Evolutionary conservation across 148 eudicot species (phyloP).

Genomic region (Vaccinium darrowii): DNA sequence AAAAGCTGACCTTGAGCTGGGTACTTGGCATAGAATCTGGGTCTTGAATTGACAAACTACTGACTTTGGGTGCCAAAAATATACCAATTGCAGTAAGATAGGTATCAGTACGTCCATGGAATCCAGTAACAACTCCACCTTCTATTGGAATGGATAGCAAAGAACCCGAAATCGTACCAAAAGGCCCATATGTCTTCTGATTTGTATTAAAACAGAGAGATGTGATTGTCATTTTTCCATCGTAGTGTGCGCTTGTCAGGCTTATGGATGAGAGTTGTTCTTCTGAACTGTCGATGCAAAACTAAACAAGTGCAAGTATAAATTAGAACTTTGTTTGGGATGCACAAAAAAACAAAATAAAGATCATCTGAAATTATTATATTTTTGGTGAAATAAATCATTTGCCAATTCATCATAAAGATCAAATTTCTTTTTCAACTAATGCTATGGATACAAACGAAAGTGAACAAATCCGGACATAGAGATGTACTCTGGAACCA

Average conservation of each 20-base stretch:
- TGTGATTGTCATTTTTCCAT: neutral
- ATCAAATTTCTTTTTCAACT: no score
- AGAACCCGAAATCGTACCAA: neutral
- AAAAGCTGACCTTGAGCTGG: neutral
- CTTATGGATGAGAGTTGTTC: neutral
- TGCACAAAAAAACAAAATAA: neutral
- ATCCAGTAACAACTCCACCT: neutral
- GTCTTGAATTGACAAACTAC: neutral
- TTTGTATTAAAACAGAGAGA: neutral
- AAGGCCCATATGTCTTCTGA: neutral
- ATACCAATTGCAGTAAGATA: neutral
- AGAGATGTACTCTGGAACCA: no score
- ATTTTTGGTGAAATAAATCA: no score
- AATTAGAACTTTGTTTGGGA: neutral
- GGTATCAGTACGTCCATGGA: neutral
- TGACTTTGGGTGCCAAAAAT: neutral
- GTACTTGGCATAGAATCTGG: neutral
- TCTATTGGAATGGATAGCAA: neutral
- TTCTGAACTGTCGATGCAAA: neutral
- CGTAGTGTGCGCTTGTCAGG: neutral
- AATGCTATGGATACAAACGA: no score
- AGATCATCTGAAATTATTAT: no score
- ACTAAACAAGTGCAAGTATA: neutral
- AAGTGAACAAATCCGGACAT: no score
- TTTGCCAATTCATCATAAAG: no score